These are phyloP conservation scores for Tolypocladium cylindrosporum DNA, from an alignment of 2,329 filamentous ascomycete genomes.

Conservation along the genomic window DNA sequence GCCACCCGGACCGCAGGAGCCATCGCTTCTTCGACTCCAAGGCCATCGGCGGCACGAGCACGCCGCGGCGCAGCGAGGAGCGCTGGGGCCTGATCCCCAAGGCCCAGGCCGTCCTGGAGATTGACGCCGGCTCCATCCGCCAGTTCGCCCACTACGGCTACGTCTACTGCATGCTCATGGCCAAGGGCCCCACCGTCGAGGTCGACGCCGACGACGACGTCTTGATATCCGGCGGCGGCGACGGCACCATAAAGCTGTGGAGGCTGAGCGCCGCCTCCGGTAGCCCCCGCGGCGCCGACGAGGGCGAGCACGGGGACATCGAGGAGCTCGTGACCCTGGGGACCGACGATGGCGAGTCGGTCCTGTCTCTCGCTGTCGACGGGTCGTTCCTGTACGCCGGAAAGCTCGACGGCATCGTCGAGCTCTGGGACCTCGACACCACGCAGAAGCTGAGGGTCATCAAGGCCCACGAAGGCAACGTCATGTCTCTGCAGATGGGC, in stretches of 20 bases:
- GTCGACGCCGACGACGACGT: constrained; percentile 68
- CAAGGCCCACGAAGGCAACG: constrained; percentile 68
- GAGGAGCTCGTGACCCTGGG: constrained; percentile 58
- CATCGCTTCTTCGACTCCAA: constrained; percentile 91
- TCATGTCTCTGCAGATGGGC: constrained; percentile 78
- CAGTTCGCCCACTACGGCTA: constrained; percentile 95
- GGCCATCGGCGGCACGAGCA: constrained; percentile 71
- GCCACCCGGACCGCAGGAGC: constrained; percentile 65
- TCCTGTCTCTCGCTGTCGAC: constrained; percentile 74
- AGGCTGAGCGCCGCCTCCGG: constrained; percentile 34
- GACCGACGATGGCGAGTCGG: constrained; percentile 50
- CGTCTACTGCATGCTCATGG: constrained; percentile 90
- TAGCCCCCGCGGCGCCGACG: constrained; percentile 18
- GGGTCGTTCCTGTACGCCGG: constrained; percentile 90
- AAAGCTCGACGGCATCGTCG: constrained; percentile 76
- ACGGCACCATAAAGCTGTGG: constrained; percentile 95
- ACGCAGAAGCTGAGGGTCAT: constrained; percentile 82
- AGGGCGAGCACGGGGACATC: constrained; percentile 47
- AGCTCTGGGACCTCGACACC: constrained; percentile 95
- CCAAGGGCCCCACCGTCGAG: constrained; percentile 56
- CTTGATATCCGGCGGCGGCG: constrained; percentile 82
- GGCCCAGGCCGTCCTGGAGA: constrained; percentile 57
- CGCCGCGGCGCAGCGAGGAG: constrained; percentile 59
- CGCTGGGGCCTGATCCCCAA: constrained; percentile 44
- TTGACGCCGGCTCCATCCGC: constrained; percentile 67